Evolutionary conservation across 306 rosid genomes (phyloP).

Genomic region (Sindora glabra): DNA sequence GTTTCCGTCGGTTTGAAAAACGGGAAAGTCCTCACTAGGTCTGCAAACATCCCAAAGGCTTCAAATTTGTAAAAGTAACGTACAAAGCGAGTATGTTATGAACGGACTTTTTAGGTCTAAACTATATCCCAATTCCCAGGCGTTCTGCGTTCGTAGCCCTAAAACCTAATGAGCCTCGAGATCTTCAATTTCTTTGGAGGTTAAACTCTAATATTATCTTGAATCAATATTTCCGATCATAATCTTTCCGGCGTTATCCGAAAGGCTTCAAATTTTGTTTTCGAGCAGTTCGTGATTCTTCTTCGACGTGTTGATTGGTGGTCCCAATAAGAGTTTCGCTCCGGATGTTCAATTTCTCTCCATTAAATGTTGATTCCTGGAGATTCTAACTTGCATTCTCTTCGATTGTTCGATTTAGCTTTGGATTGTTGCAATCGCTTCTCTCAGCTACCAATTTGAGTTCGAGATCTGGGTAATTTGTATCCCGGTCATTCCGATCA

Average conservation of each 20-base stretch:
- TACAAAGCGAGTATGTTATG: background rate
- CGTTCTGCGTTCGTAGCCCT: constrained; percentile 23
- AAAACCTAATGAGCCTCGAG: constrained; percentile 20
- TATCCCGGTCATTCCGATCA: background rate
- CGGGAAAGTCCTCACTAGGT: too few relatives aligned
- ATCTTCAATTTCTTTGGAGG: too few relatives aligned
- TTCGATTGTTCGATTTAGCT: too few relatives aligned
- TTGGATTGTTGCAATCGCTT: too few relatives aligned
- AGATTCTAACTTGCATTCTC: background rate
- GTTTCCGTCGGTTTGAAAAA: too few relatives aligned
- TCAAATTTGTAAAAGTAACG: background rate
- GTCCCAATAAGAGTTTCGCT: constrained; percentile 21
- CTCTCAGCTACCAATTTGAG: background rate
- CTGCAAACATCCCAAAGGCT: too few relatives aligned
- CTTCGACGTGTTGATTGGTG: constrained; percentile 9
- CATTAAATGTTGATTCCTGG: constrained; percentile 2
- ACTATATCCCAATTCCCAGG: too few relatives aligned
- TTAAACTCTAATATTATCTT: too few relatives aligned
- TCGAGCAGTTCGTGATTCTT: constrained; percentile 13
- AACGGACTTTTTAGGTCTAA: background rate
- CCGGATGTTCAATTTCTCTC: background rate
- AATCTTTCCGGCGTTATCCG: background rate
- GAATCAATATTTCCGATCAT: background rate
- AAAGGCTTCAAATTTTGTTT: background rate
- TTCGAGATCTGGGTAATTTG: too few relatives aligned